Evolutionary conservation across 495 filamentous ascomycete species (phyloP), one percentile per base, ranked within the genome.

Genomic region (Trichoderma parareesei): DNA sequence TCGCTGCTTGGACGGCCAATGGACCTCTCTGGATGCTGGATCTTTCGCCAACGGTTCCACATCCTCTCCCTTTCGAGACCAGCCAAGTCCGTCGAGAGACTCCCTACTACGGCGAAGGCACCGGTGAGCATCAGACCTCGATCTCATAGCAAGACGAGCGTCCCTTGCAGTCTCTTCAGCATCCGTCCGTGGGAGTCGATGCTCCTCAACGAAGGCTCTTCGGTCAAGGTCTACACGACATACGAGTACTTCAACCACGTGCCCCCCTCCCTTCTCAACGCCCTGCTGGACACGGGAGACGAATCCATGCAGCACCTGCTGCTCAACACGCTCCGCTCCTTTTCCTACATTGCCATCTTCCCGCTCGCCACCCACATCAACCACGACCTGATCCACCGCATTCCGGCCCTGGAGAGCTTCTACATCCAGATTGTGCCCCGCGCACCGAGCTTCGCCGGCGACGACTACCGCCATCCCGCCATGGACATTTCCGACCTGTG

Each of bases 271-370:
- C 72, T 79, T 65, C 69, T 78, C 9, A 69, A 67, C 9, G 71
- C 73, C 0, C 70, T 79, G 9, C 73, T 79, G 42, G 76, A 74
- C 4, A 69, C 68, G 57, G 70, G 73, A 13, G 72, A 73, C 18
- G 46, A 61, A 66, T 7, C 73, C 73, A 38, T 71, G 73, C 66
- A 62, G 27, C 67, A 71, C 0, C 74, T 77, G 33, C 63, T 79
- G 9, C 75, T 74, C 0, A 57, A 68, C 0, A 73, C 75, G 14
- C 62, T 82, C 27, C 69, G 71, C 41, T 75, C 78, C 41, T 65
- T 83, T 44, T 75, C 74, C 44, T 82, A 82, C 67, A 73, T 83
- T 49, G 78, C 76, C 65, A 76, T 81, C 53, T 83, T 81, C 64
- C 79, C 79, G 2, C 70, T 77, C 40, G 66, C 69, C 5, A 66